phyloP scores from a whole-genome alignment of 345 rosid species.

The Ceriops tagal region DNA sequence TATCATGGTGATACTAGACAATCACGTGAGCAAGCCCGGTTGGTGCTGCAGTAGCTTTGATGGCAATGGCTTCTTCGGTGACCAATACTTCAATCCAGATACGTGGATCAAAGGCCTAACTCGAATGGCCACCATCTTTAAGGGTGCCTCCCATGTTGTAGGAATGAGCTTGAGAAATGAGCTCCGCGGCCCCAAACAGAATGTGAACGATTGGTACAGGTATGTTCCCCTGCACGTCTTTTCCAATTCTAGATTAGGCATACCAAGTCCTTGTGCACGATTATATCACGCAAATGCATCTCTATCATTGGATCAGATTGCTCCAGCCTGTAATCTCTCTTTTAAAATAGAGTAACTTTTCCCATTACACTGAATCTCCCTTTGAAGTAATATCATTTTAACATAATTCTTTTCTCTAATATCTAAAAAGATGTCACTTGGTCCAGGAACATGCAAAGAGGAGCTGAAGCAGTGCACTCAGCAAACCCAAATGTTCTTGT shows the following conservation, averaged over 20 bases:
- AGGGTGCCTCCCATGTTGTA: conserved; percentile 57
- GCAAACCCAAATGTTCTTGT: conserved; percentile 86
- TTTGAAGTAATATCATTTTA: too few species aligned
- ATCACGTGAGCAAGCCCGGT: conserved; percentile 86
- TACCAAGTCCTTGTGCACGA: too few species aligned
- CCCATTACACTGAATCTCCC: too few species aligned
- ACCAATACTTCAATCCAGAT: conserved; percentile 64
- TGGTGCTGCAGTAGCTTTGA: conserved; percentile 83
- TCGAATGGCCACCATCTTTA: conserved; percentile 64
- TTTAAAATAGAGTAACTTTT: neutral
- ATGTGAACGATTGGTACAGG: conserved; percentile 81
- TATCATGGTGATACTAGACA: conserved; percentile 88
- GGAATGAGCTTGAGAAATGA: conserved; percentile 98
- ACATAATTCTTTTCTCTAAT: too few species aligned
- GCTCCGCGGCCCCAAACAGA: conserved; percentile 82
- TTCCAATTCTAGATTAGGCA: neutral
- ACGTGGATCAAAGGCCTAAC: conserved; percentile 65
- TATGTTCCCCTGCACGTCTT: conserved; percentile 20
- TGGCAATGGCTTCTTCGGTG: conserved; percentile 97
- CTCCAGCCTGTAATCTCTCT: neutral
- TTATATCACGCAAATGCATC: neutral
- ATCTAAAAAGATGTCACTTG: neutral
- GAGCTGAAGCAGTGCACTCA: conserved; percentile 87
- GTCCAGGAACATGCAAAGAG: conserved; percentile 68
- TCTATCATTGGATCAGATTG: too few species aligned